Evolutionary conservation across 1,284 basidiomycete genomes (phyloP).

Genomic region (Wallemia hederae): DNA sequence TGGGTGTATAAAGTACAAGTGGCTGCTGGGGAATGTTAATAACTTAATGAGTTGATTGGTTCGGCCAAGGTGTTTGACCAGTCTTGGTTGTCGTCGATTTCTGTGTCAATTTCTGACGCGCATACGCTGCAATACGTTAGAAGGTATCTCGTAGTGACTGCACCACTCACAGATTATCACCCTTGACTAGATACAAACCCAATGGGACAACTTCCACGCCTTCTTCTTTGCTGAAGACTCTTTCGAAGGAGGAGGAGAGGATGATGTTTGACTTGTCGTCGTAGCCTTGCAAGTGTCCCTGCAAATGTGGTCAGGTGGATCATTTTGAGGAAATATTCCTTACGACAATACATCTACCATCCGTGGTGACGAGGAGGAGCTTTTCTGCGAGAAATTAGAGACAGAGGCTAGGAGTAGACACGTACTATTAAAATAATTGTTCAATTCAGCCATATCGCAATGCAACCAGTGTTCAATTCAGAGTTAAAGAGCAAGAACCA

Average conservation of each 20-base stretch:
- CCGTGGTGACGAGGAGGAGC: background rate
- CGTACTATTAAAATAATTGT: background rate
- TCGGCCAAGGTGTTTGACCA: background rate
- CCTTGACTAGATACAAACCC: slow-evolving; percentile 89
- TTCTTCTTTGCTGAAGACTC: slow-evolving; percentile 63
- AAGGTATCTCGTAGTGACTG: background rate
- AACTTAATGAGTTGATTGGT: background rate
- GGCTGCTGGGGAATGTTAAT: background rate
- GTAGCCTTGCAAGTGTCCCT: slow-evolving; percentile 35
- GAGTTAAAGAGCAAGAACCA: background rate
- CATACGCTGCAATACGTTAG: background rate
- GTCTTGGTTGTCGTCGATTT: background rate
- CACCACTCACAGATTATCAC: slow-evolving; percentile 67
- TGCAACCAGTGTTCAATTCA: background rate
- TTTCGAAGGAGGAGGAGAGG: slow-evolving; percentile 62
- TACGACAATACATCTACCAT: background rate
- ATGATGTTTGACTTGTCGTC: slow-evolving; percentile 84
- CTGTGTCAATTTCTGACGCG: background rate
- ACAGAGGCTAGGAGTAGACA: background rate
- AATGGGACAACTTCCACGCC: slow-evolving; percentile 80
- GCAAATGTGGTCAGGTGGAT: background rate
- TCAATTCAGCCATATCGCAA: background rate
- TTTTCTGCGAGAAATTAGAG: background rate
- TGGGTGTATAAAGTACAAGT: background rate
- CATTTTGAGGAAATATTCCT: background rate